Conservation (phyloP, 768 basidiomycete genomes). For the Tricholomella constricta region DNA sequence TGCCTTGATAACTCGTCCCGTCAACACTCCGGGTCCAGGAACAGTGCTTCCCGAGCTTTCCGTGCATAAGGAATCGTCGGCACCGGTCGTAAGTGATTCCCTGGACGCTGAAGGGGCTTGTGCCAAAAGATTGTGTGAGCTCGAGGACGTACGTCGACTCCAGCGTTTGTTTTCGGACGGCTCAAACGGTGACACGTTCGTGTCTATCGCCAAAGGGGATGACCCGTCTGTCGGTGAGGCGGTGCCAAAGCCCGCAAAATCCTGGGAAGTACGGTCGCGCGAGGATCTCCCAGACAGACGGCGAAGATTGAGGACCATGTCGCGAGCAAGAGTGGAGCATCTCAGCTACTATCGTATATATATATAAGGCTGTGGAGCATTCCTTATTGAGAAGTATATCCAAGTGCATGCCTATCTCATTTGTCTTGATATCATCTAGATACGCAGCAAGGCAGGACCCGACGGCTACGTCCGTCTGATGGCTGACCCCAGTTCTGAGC, state of each 20-base stretch:
- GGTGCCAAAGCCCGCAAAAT: background rate
- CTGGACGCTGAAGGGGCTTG: background rate
- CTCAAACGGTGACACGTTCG: background rate
- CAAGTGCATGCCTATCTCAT: no score
- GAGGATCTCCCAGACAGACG: conserved; percentile 4
- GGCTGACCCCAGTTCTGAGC: no score
- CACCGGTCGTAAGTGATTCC: background rate
- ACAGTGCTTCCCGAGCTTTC: conserved; percentile 12
- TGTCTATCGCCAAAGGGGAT: background rate
- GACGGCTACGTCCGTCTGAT: no score
- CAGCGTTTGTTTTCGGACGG: background rate
- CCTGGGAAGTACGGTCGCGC: background rate
- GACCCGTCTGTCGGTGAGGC: background rate
- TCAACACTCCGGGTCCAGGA: conserved; percentile 2
- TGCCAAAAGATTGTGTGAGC: background rate
- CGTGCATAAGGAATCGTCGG: background rate
- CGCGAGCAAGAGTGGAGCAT: background rate
- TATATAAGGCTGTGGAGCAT: background rate
- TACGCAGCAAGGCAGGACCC: no score
- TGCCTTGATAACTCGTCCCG: conserved; percentile 12
- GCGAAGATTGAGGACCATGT: conserved; percentile 9
- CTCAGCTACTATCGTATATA: background rate
- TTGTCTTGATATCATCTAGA: no score
- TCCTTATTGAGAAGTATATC: no score
- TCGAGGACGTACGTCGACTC: conserved; percentile 5